Base-by-base conservation (phyloP, 2,329 filamentous ascomycete species). In the Claviceps sorghi region DNA sequence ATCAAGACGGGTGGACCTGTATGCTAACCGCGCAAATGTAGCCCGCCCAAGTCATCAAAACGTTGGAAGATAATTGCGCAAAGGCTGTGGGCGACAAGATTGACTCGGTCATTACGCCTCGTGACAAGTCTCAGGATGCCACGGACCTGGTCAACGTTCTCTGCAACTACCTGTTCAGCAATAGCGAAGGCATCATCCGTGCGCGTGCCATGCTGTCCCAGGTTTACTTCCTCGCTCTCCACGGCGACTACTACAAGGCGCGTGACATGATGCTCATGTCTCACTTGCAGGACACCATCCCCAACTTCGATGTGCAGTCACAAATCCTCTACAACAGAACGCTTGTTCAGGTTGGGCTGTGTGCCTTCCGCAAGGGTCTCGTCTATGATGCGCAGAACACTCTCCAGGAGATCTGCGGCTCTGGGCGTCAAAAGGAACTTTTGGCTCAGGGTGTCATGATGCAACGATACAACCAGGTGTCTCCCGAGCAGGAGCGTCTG, bases 211-310 rank as follows among this genome's bases (percentile, higher is more conserved):
- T 98, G 90, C 79, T 98, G 56, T 96, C 88, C 77, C 89, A 97
- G 72, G 93, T 98, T 57, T 98, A 98, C 76, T 95, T 95, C 82
- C 78, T 96, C 61, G 93, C 93, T 49, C 80, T 98, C 51, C 93
- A 98, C 71, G 90, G 96, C 71, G 84, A 95, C 63, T 98, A 97
- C 78, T 97, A 95, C 79, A 88, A 86, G 72, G 86, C 93, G 63
- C 87, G 93, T 59, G 94, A 98, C 70, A 91, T 98, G 86, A 95
- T 97, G 84, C 82, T 98, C 69, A 98, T 98, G 89, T 98, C 93
- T 19, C 93, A 98, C 74, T 76, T 98, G 66, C 91, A 96, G 67
- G 93, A 98, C 76, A 95, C 87, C 52, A 98, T 98, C 67, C 80
- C 81, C 72, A 94, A 87, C 72, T 98, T 98, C 65, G 93, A 98